These are phyloP conservation scores for Phytophthora fragariae DNA, from an alignment of 352 stramenopile species.

Conservation along the genomic window DNA sequence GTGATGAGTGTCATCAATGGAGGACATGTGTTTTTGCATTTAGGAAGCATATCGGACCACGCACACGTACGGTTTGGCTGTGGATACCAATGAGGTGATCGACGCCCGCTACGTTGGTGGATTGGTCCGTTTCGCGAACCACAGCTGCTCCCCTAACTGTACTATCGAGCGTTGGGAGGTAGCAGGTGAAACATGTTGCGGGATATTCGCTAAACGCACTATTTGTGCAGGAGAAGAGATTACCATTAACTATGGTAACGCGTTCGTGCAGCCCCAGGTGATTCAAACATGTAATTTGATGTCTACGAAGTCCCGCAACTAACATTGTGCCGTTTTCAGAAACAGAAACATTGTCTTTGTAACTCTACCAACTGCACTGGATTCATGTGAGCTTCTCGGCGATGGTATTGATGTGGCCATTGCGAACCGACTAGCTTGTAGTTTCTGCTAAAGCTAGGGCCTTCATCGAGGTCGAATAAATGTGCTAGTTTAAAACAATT, in stretches of 20 bases:
- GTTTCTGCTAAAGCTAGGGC: neutral
- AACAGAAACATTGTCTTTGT: neutral
- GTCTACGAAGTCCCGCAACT: too few relatives aligned
- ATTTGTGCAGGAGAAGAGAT: conserved; percentile 1
- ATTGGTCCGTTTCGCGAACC: conserved; percentile 11
- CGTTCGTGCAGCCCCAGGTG: neutral
- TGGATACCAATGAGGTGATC: conserved; percentile 4
- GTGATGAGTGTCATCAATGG: neutral
- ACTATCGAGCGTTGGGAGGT: conserved; percentile 13
- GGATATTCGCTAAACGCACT: neutral
- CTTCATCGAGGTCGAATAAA: neutral
- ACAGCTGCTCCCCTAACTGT: conserved; percentile 11
- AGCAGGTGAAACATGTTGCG: conserved; percentile 6
- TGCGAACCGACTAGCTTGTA: too few relatives aligned
- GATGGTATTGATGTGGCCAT: too few relatives aligned
- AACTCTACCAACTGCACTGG: too few relatives aligned
- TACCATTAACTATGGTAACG: conserved; percentile 3
- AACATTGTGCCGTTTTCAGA: too few relatives aligned
- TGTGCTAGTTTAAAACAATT: neutral
- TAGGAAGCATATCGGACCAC: neutral
- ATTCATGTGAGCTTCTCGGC: too few relatives aligned
- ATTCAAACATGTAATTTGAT: too few relatives aligned
- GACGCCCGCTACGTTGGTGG: conserved; percentile 5
- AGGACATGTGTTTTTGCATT: neutral
- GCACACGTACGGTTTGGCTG: conserved; percentile 4